A percentile compares a stretch with the other conserved stretches of the same genome.
Evolutionary conservation across 352 stramenopile genomes (phyloP).

Genomic region (Phytopythium aichiense): DNA sequence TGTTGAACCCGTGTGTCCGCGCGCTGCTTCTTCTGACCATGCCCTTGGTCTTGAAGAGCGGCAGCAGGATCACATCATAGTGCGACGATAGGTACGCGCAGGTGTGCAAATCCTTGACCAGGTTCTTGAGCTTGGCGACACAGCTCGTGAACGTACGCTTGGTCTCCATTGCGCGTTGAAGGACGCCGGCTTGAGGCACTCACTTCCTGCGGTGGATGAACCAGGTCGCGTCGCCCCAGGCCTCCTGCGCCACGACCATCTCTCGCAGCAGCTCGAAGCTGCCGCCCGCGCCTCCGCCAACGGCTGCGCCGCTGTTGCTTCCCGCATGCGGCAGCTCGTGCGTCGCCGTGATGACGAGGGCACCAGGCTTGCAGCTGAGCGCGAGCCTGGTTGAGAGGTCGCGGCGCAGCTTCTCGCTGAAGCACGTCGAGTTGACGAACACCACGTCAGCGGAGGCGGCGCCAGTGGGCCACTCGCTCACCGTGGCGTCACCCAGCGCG

Average conservation of each 20-base stretch:
- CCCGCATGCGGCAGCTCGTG: conserved; percentile 27
- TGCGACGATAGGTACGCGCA: too few relatives aligned
- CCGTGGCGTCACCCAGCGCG: conserved; percentile 58
- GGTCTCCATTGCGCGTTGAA: too few relatives aligned
- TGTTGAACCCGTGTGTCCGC: too few relatives aligned
- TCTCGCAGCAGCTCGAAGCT: conserved; percentile 39
- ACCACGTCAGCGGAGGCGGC: conserved; percentile 48
- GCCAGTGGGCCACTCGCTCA: conserved; percentile 58
- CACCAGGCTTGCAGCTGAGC: conserved; percentile 43
- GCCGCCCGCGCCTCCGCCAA: conserved; percentile 6
- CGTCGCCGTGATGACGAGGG: conserved; percentile 60
- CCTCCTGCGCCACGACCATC: conserved; percentile 49
- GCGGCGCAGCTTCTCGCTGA: conserved; percentile 60
- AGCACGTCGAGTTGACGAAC: conserved; percentile 92
- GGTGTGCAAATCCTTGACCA: too few relatives aligned
- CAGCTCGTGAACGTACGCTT: too few relatives aligned
- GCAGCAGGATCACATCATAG: too few relatives aligned
- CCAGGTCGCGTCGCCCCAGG: conserved; percentile 35
- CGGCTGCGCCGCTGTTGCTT: not conserved
- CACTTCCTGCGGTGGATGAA: conserved; percentile 2
- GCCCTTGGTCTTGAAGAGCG: too few relatives aligned
- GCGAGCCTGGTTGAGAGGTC: conserved; percentile 41
- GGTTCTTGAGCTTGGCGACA: too few relatives aligned
- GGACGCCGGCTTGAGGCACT: too few relatives aligned
- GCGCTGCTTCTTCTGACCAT: too few relatives aligned